phyloP scores from a whole-genome alignment of 228 moss, liverwort and hornwort genomes.

The Sphagnum fallax region DNA sequence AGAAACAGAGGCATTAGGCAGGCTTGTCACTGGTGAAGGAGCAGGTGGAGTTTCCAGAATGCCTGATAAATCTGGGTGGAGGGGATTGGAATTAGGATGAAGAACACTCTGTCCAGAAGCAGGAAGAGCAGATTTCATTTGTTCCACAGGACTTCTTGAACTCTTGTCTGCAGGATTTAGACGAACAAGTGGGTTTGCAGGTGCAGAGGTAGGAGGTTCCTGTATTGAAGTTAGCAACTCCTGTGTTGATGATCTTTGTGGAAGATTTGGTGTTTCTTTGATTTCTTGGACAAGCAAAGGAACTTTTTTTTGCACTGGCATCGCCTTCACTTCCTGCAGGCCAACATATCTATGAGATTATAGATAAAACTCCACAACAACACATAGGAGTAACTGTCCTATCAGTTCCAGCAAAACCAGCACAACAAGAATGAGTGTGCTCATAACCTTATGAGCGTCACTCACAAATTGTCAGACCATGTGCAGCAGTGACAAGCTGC shows the following conservation, averaged over 20 bases:
- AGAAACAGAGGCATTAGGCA: conserved; percentile 17
- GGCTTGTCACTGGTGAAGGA: conserved; percentile 13
- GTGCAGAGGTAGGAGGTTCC: conserved; percentile 11
- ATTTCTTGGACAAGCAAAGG: conserved; percentile 50
- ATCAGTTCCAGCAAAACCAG: too few relatives aligned
- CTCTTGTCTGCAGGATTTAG: too few relatives aligned
- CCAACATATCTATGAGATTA: not conserved
- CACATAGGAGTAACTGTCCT: too few relatives aligned
- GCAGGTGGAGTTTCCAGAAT: not conserved
- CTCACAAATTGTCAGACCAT: too few relatives aligned
- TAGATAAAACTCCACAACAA: too few relatives aligned
- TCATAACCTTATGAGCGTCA: too few relatives aligned
- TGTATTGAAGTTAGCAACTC: conserved; percentile 10
- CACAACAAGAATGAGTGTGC: too few relatives aligned
- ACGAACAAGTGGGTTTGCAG: not conserved
- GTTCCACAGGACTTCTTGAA: too few relatives aligned
- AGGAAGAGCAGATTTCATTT: not conserved
- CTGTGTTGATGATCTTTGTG: conserved; percentile 18
- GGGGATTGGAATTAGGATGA: not conserved
- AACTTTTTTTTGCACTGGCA: conserved; percentile 33
- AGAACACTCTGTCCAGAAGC: not conserved
- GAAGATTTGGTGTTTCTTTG: conserved; percentile 11
- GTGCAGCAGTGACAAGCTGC: too few relatives aligned
- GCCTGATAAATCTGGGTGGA: conserved; percentile 10
- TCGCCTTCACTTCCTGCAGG: conserved; percentile 46